These are phyloP conservation scores for Aquilaria sinensis DNA, from an alignment of 345 rosid species.

Conservation along the genomic window DNA sequence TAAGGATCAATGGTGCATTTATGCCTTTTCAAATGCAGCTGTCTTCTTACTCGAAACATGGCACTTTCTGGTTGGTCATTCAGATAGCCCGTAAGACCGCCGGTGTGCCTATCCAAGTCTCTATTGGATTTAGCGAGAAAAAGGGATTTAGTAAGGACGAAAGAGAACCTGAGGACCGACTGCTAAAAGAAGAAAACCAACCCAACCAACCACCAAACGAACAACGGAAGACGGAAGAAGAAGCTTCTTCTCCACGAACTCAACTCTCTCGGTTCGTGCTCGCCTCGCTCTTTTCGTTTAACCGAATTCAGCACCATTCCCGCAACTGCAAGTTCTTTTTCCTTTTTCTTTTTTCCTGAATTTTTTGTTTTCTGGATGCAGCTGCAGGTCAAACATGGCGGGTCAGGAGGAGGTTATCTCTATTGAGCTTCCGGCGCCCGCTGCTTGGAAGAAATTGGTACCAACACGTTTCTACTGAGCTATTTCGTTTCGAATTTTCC, in stretches of 20 bases:
- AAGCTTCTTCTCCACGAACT: conserved; percentile 25
- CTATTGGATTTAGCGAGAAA: no score
- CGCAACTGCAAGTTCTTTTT: background rate
- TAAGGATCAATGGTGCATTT: no score
- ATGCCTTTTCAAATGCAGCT: no score
- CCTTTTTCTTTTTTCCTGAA: conserved; percentile 2
- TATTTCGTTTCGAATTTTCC: background rate
- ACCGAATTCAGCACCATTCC: conserved; percentile 1
- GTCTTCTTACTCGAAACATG: no score
- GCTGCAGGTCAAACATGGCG: conserved; percentile 39
- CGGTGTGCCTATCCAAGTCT: no score
- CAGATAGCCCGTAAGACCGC: no score
- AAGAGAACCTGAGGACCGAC: no score
- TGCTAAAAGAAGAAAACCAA: background rate
- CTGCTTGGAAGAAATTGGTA: conserved; percentile 84
- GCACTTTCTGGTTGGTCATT: no score
- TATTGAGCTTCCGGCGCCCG: conserved; percentile 74
- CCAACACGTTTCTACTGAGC: background rate
- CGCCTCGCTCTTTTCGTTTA: conserved; percentile 15
- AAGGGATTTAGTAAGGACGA: no score
- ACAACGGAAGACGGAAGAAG: conserved; percentile 12
- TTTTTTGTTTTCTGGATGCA: conserved; percentile 3
- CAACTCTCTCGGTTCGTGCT: conserved; percentile 16
- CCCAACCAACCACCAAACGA: conserved; percentile 20
- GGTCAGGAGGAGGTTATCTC: conserved; percentile 44